Conservation (phyloP, 805 yeast genomes). For the Scheffersomyces coipomensis region DNA sequence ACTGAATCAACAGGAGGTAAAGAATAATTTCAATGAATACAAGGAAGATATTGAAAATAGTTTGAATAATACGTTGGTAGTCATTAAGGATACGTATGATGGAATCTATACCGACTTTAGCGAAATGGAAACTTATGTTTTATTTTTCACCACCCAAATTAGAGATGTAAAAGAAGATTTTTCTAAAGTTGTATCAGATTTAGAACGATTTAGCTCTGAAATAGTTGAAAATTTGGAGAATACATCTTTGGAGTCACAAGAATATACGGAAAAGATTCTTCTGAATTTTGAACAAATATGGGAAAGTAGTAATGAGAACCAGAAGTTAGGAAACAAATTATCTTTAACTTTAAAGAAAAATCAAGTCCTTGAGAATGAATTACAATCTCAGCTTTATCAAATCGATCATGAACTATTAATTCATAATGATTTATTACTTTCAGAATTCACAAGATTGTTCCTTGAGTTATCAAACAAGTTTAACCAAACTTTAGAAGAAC, state of each 20-base stretch:
- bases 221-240: slow-evolving; percentile 2
- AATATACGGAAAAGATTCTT: slow-evolving; percentile 2
- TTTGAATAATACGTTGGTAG: slow-evolving; percentile 2
- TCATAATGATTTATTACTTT: background rate
- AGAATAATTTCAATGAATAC: slow-evolving; percentile 3
- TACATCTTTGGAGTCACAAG: slow-evolving; percentile 1
- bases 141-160: slow-evolving; percentile 3
- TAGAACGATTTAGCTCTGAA: background rate
- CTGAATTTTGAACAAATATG: background rate
- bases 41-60: slow-evolving; percentile 4
- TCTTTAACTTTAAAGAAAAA: slow-evolving; percentile 2
- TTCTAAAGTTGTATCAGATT: background rate
- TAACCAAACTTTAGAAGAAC: background rate
- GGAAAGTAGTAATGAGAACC: background rate
- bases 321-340: slow-evolving; percentile 1
- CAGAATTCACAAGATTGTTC: background rate
- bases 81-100: slow-evolving; percentile 3
- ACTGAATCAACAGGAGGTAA: background rate
- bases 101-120: slow-evolving; percentile 6
- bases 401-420: background rate
- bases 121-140: slow-evolving; percentile 4
- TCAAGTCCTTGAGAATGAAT: slow-evolving; percentile 1
- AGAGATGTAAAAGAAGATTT: background rate
- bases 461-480: background rate
- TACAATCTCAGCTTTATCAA: background rate